phyloP scores from a whole-genome alignment of 345 rosid species.

The Eucalyptus curtisii region DNA sequence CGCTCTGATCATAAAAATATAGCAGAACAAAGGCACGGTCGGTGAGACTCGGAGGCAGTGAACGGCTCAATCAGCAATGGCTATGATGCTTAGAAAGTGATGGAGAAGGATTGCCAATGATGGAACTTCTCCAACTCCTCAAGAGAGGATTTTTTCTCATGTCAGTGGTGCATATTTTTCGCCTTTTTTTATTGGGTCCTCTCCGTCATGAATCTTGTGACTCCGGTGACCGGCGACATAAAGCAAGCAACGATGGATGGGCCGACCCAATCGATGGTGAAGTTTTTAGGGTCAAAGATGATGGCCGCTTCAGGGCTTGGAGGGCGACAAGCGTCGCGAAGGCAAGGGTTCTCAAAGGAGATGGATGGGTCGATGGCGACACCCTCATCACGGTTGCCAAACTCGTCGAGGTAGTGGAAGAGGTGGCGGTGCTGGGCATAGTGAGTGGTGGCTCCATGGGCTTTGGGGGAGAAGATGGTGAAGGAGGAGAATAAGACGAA shows the following conservation, averaged over 20 bases:
- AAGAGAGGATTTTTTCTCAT: background rate
- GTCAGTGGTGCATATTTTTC: background rate
- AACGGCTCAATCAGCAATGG: background rate
- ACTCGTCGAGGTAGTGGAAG: background rate
- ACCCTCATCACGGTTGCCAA: background rate
- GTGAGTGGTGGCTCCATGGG: background rate
- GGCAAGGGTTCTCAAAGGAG: background rate
- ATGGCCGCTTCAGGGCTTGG: background rate
- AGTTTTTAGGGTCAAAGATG: constrained; percentile 56
- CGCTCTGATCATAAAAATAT: background rate
- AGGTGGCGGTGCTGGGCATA: background rate
- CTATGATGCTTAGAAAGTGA: background rate
- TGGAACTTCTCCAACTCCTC: background rate
- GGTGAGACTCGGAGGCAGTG: background rate
- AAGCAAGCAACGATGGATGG: constrained; percentile 13
- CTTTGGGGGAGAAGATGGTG: background rate
- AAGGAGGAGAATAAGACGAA: background rate
- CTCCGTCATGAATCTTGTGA: background rate
- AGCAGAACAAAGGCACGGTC: background rate
- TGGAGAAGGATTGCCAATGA: background rate
- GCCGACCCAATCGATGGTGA: constrained; percentile 48
- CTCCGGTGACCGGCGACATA: background rate
- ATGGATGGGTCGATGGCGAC: background rate
- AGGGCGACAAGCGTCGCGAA: background rate
- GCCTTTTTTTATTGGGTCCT: background rate